Evolutionary conservation across 1,284 basidiomycete species (phyloP).

Genomic region (Trametes polyzona): DNA sequence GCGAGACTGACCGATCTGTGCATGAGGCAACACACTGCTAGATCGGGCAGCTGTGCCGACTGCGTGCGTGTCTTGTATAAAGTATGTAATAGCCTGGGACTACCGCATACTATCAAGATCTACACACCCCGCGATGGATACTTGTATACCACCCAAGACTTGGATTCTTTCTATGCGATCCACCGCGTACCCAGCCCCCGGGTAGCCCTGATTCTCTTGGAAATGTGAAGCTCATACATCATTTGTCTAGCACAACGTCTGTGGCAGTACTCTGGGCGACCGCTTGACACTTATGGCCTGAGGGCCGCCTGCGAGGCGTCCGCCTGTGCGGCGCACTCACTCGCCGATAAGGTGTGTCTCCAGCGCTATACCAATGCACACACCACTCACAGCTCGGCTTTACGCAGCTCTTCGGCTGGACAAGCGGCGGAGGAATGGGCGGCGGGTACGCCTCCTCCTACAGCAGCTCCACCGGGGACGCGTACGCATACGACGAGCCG

Average conservation of each 20-base stretch:
- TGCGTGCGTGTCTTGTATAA: no score
- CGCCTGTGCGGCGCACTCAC: slow-evolving; percentile 16
- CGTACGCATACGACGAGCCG: slow-evolving; percentile 21
- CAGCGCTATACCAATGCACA: neutral
- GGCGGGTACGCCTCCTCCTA: slow-evolving; percentile 15
- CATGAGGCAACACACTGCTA: no score
- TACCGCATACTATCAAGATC: no score
- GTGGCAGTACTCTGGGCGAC: slow-evolving; percentile 23
- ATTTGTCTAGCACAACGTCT: slow-evolving; percentile 15
- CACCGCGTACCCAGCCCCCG: no score
- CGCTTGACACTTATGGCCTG: slow-evolving; percentile 18
- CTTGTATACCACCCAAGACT: no score
- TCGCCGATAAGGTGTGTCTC: slow-evolving; percentile 19
- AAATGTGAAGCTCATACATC: neutral
- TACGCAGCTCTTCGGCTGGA: slow-evolving; percentile 14
- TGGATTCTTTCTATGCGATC: no score
- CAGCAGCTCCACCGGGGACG: slow-evolving; percentile 11
- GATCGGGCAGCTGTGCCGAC: no score
- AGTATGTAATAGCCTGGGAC: no score
- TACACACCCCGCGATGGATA: no score
- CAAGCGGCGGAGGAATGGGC: neutral
- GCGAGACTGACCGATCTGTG: no score
- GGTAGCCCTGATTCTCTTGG: no score
- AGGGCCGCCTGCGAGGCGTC: slow-evolving; percentile 22
- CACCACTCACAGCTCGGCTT: neutral